Base-by-base conservation (phyloP, 73 alveolate species). In the Tetrahymena borealis region DNA sequence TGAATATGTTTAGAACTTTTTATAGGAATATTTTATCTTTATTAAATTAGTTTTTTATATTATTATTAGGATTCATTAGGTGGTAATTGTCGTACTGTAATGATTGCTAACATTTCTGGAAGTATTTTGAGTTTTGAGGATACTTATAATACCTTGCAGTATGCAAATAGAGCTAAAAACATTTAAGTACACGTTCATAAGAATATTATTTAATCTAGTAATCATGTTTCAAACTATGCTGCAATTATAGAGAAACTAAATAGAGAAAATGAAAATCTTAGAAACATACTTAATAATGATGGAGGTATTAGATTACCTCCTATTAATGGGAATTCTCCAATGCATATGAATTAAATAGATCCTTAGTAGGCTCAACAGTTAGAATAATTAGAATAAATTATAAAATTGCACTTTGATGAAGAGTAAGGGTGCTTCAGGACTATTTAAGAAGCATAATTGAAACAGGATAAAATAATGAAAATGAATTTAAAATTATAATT, bases 91-190 rank as follows among this genome's bases (percentile, higher is more conserved):
- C 98, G 99, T 91, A 99, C 99, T 24, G 98, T 97, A 78, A 99
- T 99, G 99, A 99, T 99, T 41, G 99, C 99, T 40, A 98, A 99
- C 40, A 98, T 99, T 32, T 97, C 99, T 78, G 99, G 99, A 4
- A 98, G 99, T 90, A 93, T 95, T 91, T 94, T 97, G 20, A 96
- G 99, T 32, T 96, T 99, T 93, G 99, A 99, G 94, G 99, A 99
- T 94, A 97, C 99, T 60, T 96, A 99, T 78, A 99, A 99, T 95
- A 98, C 99, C 40, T 96, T 99, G 77, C 96, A 99, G 96, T 99
- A 99, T 95, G 99, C 99, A 35, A 99, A 98, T 94, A 99, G 99
- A 95, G 99, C 98, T 39, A 99, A 99, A n/a, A 60, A 60, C 28
- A 60, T 60, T 60, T n/a, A 60, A 60, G 85, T 60, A 5, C 85